These are phyloP conservation scores for Middelhovenomyces tepae DNA, from an alignment of 805 yeast genomes.

Conservation along the genomic window DNA sequence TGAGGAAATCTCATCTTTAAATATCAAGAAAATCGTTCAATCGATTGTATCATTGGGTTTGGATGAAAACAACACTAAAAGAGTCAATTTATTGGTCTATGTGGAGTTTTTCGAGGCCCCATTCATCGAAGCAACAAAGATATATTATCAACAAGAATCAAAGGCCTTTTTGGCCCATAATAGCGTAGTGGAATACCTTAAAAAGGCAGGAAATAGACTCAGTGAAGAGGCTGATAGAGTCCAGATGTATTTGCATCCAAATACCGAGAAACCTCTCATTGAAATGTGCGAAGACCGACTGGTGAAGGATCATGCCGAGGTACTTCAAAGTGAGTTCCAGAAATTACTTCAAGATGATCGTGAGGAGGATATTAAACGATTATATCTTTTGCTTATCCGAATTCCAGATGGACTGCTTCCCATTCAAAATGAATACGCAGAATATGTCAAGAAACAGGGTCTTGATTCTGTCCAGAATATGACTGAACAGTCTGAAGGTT, in stretches of 20 bases:
- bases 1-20: slow-evolving; percentile 56
- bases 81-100: slow-evolving; percentile 74
- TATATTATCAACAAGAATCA: slow-evolving; percentile 62
- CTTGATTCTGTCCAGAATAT: slow-evolving; percentile 50
- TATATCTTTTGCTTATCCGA: slow-evolving; percentile 67
- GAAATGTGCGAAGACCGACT: slow-evolving; percentile 68
- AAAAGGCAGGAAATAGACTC: slow-evolving; percentile 73
- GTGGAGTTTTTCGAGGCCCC: slow-evolving; percentile 67
- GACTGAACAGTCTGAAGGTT: slow-evolving; percentile 27
- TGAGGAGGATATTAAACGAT: slow-evolving; percentile 63
- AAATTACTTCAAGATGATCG: slow-evolving; percentile 65
- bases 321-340: slow-evolving; percentile 68
- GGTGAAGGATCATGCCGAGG: slow-evolving; percentile 68
- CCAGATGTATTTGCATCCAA: slow-evolving; percentile 73
- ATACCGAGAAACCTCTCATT: slow-evolving; percentile 68
- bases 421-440: slow-evolving; percentile 61
- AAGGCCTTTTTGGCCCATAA: slow-evolving; percentile 55
- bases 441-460: slow-evolving; percentile 63
- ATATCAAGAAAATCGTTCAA: slow-evolving; percentile 64
- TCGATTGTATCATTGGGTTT: slow-evolving; percentile 87
- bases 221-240: slow-evolving; percentile 76
- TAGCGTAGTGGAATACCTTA: slow-evolving; percentile 85
- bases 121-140: slow-evolving; percentile 50
- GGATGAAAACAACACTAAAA: slow-evolving; percentile 82
- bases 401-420: slow-evolving; percentile 76